Conservation (phyloP, 805 yeast genomes). For the Ogataea henricii region DNA sequence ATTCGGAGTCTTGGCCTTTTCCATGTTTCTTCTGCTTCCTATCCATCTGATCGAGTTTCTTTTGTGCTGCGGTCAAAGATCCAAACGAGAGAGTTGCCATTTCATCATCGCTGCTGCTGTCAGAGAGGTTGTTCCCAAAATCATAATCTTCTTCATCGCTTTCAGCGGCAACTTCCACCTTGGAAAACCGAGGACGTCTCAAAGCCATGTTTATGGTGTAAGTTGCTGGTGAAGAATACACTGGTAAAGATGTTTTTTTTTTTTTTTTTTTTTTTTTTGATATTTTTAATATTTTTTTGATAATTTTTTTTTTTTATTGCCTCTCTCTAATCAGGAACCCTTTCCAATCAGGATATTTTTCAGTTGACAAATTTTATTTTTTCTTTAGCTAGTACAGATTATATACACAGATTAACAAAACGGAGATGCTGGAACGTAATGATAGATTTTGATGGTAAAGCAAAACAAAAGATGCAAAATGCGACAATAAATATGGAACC, state of each 20-base stretch:
- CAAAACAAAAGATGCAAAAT: constrained; percentile 1
- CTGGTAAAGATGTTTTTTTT: too few relatives aligned
- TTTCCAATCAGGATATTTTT: not conserved
- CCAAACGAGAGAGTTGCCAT: constrained; percentile 62
- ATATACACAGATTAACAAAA: not conserved
- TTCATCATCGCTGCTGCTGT: constrained; percentile 43
- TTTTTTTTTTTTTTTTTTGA: not conserved
- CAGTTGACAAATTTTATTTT: not conserved
- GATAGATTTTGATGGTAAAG: not conserved
- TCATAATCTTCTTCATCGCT: constrained; percentile 22
- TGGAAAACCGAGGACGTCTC: constrained; percentile 27
- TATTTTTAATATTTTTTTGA: not conserved
- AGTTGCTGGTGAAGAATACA: not conserved
- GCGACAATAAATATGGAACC: not conserved
- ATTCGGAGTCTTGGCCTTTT: constrained; percentile 20
- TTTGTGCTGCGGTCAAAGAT: constrained; percentile 61
- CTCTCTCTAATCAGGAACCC: constrained; percentile 1
- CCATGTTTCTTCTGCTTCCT: constrained; percentile 10
- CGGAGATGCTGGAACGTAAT: constrained; percentile 1
- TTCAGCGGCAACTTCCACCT: constrained; percentile 30
- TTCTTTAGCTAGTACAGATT: not conserved
- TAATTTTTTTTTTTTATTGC: constrained; percentile 2
- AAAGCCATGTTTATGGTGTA: constrained; percentile 10
- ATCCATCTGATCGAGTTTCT: constrained; percentile 39
- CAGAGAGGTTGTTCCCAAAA: not conserved